Conservation (phyloP, 768 basidiomycete species). For the Pleurotus eryngii region DNA sequence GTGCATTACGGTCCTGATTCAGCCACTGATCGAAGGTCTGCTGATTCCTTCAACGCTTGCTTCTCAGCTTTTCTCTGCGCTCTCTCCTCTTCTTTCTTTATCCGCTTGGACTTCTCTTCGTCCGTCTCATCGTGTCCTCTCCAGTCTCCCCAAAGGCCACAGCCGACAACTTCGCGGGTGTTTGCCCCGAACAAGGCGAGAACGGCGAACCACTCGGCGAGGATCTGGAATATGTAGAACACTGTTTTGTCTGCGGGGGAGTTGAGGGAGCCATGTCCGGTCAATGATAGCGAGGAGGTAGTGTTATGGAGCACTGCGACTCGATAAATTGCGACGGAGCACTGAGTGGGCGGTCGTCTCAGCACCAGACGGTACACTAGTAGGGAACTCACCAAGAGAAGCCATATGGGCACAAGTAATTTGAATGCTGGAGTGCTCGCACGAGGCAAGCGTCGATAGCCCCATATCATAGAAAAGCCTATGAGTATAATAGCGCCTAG, state of each 20-base stretch:
- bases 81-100: slow-evolving; percentile 15
- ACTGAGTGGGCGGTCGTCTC: slow-evolving; percentile 13
- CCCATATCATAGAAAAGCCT: slow-evolving; percentile 17
- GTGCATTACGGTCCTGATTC: too few relatives aligned
- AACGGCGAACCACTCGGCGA: slow-evolving; percentile 39
- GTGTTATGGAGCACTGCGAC: slow-evolving; percentile 33
- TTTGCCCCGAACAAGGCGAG: slow-evolving; percentile 26
- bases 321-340: slow-evolving; percentile 35
- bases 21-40: not conserved
- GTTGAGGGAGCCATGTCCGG: slow-evolving; percentile 29
- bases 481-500: slow-evolving; percentile 12
- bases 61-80: slow-evolving; percentile 9
- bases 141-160: slow-evolving; percentile 31
- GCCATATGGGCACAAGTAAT: slow-evolving; percentile 18
- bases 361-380: not conserved
- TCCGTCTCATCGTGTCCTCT: slow-evolving; percentile 26
- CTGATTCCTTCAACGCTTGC: not conserved
- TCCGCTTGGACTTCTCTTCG: slow-evolving; percentile 19
- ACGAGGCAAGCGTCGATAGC: slow-evolving; percentile 21
- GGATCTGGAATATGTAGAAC: slow-evolving; percentile 43
- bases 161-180: slow-evolving; percentile 29
- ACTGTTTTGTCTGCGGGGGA: slow-evolving; percentile 29
- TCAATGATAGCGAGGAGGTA: slow-evolving; percentile 30
- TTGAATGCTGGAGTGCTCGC: slow-evolving; percentile 20
- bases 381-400: slow-evolving; percentile 27